Evolutionary conservation across 75 land plant species (phyloP).

Genomic region (Ceratopteris richardii): DNA sequence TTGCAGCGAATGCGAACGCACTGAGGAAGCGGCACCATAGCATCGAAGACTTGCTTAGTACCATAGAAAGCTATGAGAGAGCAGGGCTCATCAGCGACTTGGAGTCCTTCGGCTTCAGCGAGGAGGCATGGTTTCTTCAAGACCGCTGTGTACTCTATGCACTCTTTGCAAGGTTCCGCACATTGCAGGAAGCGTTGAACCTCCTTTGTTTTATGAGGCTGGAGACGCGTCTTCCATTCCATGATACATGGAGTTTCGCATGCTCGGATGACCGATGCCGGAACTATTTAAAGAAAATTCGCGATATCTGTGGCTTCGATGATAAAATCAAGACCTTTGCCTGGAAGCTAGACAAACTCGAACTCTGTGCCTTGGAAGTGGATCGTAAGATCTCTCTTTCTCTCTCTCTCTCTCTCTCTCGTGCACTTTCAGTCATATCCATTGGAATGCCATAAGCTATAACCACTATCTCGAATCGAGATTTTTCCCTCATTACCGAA

Average conservation of each 20-base stretch:
- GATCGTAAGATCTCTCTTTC: not conserved
- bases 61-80: slow-evolving; percentile 1
- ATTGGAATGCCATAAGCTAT: not conserved
- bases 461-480: not conserved
- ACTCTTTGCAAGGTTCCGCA: not conserved
- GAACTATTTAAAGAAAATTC: not conserved
- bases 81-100: not conserved
- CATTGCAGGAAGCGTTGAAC: not conserved
- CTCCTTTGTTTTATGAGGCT: not conserved
- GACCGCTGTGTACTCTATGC: not conserved
- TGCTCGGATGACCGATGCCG: not conserved
- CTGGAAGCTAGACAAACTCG: slow-evolving; percentile 1
- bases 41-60: not conserved
- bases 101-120: not conserved
- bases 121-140: not conserved
- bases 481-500: not conserved
- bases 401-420: not conserved
- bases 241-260: slow-evolving; percentile 2
- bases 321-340: not conserved
- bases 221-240: not conserved
- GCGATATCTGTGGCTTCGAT: not conserved
- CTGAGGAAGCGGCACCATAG: not conserved
- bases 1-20: not conserved
- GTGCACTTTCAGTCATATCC: too few species aligned
- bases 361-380: not conserved